These are phyloP conservation scores for Sporothrix sp. DNA, from an alignment of 2,329 filamentous ascomycete species.

Conservation along the genomic window DNA sequence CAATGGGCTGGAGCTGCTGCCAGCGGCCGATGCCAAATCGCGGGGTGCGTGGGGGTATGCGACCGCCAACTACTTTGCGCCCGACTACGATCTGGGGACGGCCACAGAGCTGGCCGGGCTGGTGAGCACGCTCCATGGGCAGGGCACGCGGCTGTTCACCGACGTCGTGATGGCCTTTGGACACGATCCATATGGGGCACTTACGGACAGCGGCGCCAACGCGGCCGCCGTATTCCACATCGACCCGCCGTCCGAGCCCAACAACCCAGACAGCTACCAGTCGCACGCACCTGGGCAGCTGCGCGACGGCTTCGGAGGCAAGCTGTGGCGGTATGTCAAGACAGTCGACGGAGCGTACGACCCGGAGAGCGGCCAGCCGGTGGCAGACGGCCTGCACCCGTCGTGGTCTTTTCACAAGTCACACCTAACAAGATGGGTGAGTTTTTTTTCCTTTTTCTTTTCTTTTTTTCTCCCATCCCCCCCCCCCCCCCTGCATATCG, in stretches of 20 bases:
- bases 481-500: too few species aligned
- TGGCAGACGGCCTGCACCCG: conserved; percentile 9
- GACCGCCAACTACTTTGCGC: conserved; percentile 20
- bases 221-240: conserved; percentile 19
- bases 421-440: conserved; percentile 18
- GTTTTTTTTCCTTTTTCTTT: neutral
- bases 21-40: conserved; percentile 19
- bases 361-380: conserved; percentile 14
- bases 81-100: conserved; percentile 20
- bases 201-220: conserved; percentile 10
- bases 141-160: conserved; percentile 17
- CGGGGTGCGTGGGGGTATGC: conserved; percentile 20
- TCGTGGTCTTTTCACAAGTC: conserved; percentile 19
- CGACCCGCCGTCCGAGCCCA: conserved; percentile 14
- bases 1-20: conserved; percentile 21
- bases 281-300: conserved; percentile 14
- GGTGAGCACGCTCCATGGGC: conserved; percentile 16
- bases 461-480: neutral
- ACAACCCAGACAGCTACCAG: conserved; percentile 22
- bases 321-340: conserved; percentile 18
- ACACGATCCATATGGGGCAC: conserved; percentile 17
- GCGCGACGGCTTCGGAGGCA: conserved; percentile 18
- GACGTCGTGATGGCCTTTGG: conserved; percentile 22
- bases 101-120: conserved; percentile 16
- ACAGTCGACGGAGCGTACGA: conserved; percentile 11